Evolutionary conservation across 495 filamentous ascomycete genomes (phyloP).

Genomic region (Annulohypoxylon stygium): DNA sequence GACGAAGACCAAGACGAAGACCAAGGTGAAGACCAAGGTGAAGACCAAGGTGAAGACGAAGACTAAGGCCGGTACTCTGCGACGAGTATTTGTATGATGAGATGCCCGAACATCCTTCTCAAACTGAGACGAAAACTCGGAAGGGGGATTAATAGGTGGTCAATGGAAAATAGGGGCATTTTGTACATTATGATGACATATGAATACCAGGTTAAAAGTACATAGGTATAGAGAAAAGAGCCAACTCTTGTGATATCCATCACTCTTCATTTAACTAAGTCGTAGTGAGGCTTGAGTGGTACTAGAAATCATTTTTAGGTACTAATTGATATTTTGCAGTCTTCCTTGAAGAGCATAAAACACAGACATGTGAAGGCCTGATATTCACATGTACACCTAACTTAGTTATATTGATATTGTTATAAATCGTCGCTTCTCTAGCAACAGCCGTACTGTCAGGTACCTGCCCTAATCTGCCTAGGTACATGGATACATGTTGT

Average conservation of each 20-base stretch:
- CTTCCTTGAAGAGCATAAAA: background rate
- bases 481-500: background rate
- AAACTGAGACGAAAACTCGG: background rate
- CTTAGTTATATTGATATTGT: background rate
- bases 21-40: too few relatives aligned
- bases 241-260: slow-evolving; percentile 3
- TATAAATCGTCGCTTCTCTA: background rate
- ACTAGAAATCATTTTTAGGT: background rate
- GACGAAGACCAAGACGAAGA: too few relatives aligned
- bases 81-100: too few relatives aligned
- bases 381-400: background rate
- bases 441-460: background rate
- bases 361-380: background rate
- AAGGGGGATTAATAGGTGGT: background rate
- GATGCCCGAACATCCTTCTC: background rate
- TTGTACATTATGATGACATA: slow-evolving; percentile 20
- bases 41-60: too few relatives aligned
- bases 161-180: background rate
- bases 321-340: background rate
- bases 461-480: slow-evolving; percentile 20
- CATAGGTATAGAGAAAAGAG: slow-evolving; percentile 10
- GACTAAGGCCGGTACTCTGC: too few relatives aligned
- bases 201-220: background rate
- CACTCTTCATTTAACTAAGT: background rate
- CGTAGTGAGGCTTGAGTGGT: background rate